Evolutionary conservation across 2,329 filamentous ascomycete genomes (phyloP), one percentile per base, ranked within the genome.

Genomic region (Diplodia sapinea): DNA sequence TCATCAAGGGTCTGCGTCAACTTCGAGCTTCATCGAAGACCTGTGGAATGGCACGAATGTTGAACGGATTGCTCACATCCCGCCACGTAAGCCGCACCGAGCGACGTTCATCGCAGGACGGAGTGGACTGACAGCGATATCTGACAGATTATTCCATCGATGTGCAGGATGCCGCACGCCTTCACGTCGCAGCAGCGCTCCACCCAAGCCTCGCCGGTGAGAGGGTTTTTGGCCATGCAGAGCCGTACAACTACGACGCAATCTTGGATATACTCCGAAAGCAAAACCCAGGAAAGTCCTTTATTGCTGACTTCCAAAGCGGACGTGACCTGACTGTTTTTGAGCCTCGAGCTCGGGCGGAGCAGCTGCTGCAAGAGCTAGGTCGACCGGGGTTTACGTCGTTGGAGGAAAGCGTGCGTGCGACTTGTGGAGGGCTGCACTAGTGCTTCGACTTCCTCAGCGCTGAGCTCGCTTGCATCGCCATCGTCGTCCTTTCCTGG

Each of bases 181-280:
- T 73, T 15, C 72, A 73, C 55, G 68, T 72, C 20, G 70, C 70
- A 43, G 70, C 68, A 17, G 66, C 70, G 20, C 68, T 71, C 36
- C 65, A 70, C 43, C 69, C 68, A 29, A 65, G 20, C 6, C 65
- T 65, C 26, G 54, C 26, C 17, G 52, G 68, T 12, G 70, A 72
- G 49, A 68, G 71, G 8, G 66, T 72, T 47, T 70, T 72, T 47
- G 70, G 66, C 29, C 69, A 59, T 23, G 70, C 68, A 11, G 54
- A 57, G 15, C 51, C 66, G 3, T 69, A 55, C 57, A 70, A 67
- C 20, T 68, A 65, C 57, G 67, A 70, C 51, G 54, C 52, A 20
- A 65, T 71, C 11, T 67, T 71, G 4, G 65, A 65, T 4, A 66
- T 67, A 0, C 61, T 70, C 17, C 51, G 64, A 7, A 50, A 50